Evolutionary conservation across 805 yeast species (phyloP).

Genomic region (Maudiozyma barnettii): DNA sequence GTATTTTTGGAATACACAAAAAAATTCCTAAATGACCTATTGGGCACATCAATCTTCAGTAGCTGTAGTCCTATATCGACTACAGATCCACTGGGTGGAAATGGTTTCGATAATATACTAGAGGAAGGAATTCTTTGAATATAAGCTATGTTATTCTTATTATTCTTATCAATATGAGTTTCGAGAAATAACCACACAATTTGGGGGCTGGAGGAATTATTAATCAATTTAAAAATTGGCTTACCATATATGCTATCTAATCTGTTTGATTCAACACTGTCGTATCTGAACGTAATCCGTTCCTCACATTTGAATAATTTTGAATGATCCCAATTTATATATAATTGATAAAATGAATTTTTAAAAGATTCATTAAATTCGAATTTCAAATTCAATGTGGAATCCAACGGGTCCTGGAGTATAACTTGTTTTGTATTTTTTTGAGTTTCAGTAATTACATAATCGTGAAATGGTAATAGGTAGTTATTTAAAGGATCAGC

Average conservation of each 20-base stretch:
- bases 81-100: slow-evolving; percentile 15
- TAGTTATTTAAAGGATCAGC: not conserved
- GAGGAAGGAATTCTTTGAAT: slow-evolving; percentile 13
- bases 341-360: slow-evolving; percentile 40
- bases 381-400: slow-evolving; percentile 4
- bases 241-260: slow-evolving; percentile 19
- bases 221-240: slow-evolving; percentile 39
- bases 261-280: slow-evolving; percentile 10
- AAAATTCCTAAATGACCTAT: slow-evolving; percentile 5
- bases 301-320: slow-evolving; percentile 17
- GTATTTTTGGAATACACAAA: slow-evolving; percentile 20
- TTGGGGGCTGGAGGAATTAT: slow-evolving; percentile 20
- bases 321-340: slow-evolving; percentile 56
- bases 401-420: slow-evolving; percentile 37
- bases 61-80: slow-evolving; percentile 35
- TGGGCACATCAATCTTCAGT: slow-evolving; percentile 15
- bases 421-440: slow-evolving; percentile 14
- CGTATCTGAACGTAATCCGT: slow-evolving; percentile 26
- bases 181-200: slow-evolving; percentile 44
- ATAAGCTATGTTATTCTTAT: slow-evolving; percentile 5
- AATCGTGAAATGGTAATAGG: slow-evolving; percentile 55
- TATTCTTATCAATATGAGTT: slow-evolving; percentile 26
- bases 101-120: slow-evolving; percentile 7
- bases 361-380: slow-evolving; percentile 18
- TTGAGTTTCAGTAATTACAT: slow-evolving; percentile 41